phyloP scores from a whole-genome alignment of 176 grass and related monocot species.

The Triticum urartu region DNA sequence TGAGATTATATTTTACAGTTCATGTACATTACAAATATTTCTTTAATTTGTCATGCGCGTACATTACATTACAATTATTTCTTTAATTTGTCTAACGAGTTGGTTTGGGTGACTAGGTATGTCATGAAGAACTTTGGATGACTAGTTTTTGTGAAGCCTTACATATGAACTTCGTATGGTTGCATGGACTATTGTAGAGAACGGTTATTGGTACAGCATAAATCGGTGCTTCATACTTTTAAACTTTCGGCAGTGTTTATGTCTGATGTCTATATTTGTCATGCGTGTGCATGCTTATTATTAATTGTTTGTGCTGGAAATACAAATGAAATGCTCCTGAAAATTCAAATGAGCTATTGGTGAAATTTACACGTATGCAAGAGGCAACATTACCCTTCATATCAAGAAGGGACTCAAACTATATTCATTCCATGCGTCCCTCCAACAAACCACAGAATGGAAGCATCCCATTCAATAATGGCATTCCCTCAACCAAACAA shows the following conservation, averaged over 20 bases:
- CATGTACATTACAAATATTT: background rate
- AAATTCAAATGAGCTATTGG: background rate
- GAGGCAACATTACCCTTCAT: background rate
- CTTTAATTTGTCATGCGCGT: no score
- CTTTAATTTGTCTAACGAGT: background rate
- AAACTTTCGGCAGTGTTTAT: background rate
- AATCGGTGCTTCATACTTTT: background rate
- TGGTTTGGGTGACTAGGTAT: background rate
- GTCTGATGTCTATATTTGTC: background rate
- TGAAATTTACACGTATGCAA: background rate
- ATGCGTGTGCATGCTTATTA: background rate
- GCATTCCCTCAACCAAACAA: background rate
- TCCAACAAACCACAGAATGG: background rate
- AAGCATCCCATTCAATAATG: background rate
- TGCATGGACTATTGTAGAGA: no score
- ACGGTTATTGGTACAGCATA: background rate
- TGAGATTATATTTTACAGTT: background rate
- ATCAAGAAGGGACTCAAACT: background rate
- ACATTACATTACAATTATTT: background rate
- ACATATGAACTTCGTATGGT: background rate
- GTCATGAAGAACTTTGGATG: background rate
- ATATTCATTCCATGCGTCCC: background rate
- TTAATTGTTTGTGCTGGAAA: background rate
- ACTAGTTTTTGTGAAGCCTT: background rate
- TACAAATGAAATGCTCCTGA: background rate